A percentile compares a stretch with the other conserved stretches of the same genome.
phyloP scores from a whole-genome alignment of 208 protist species.

The Crithidia mellificae region DNA sequence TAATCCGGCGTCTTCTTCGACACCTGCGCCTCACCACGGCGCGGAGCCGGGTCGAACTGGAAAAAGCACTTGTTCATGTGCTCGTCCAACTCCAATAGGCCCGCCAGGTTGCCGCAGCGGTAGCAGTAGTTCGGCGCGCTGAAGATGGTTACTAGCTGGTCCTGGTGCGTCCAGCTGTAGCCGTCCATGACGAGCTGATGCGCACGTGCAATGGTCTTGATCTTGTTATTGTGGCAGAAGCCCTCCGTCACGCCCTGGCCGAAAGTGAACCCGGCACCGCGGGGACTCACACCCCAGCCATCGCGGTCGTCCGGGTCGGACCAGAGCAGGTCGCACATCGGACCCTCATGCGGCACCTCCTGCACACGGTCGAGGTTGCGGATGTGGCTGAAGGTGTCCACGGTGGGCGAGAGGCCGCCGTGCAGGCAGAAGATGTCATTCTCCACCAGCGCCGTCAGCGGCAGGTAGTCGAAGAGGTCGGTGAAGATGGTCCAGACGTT shows the following conservation, averaged over 20 bases:
- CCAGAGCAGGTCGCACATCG: conserved; percentile 99
- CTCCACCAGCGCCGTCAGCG: conserved; percentile 97
- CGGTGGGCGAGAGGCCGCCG: conserved; percentile 94
- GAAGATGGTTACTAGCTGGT: conserved; percentile 99
- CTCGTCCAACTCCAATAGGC: conserved; percentile 98
- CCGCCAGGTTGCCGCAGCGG: conserved; percentile 96
- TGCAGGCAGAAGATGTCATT: conserved; percentile 98
- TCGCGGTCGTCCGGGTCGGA: conserved; percentile 96
- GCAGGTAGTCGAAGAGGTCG: conserved; percentile 98
- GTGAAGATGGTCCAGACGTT: conserved; percentile 98
- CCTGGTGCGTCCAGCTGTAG: conserved; percentile 98
- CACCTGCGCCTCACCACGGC: conserved; percentile 96
- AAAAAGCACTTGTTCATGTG: conserved; percentile 98
- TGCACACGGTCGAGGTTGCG: conserved; percentile 95
- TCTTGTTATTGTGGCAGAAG: conserved; percentile 98
- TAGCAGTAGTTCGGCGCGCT: conserved; percentile 99
- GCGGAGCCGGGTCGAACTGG: conserved; percentile 98
- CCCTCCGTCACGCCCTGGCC: conserved; percentile 97
- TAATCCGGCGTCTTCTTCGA: conserved; percentile 99
- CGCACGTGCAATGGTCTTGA: conserved; percentile 95
- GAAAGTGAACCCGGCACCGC: conserved; percentile 98
- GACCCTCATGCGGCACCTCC: conserved; percentile 99
- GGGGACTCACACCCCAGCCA: conserved; percentile 97
- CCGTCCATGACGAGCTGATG: conserved; percentile 98
- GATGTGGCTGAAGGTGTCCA: conserved; percentile 96